A percentile compares a stretch with the other conserved stretches of the same genome.
Evolutionary conservation across 768 basidiomycete genomes (phyloP).

Genomic region (Mycena galopus): DNA sequence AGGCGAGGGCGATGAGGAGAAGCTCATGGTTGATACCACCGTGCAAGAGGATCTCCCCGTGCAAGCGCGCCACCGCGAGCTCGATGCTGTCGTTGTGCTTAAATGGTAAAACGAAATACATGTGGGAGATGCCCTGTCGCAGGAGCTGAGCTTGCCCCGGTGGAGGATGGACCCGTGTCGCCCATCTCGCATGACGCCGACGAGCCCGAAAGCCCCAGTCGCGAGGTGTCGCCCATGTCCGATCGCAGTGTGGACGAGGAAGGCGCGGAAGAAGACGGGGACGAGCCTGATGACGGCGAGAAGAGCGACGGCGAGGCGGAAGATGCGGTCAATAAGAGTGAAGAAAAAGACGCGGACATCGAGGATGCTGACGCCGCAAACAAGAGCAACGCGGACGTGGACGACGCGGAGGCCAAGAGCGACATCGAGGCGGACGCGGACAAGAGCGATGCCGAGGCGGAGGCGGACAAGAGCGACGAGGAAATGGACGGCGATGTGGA

Average conservation of each 20-base stretch:
- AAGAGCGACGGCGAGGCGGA: conserved; percentile 40
- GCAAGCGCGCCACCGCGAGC: too few relatives aligned
- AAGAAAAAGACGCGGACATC: too few relatives aligned
- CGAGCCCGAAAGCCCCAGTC: conserved; percentile 33
- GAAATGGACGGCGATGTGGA: too few relatives aligned
- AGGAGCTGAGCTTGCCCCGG: too few relatives aligned
- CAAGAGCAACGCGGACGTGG: conserved; percentile 32
- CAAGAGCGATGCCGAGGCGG: conserved; percentile 39
- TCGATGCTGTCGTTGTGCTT: too few relatives aligned
- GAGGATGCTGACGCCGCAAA: conserved; percentile 41
- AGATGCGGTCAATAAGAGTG: too few relatives aligned
- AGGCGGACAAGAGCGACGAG: conserved; percentile 55
- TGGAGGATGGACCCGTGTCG: conserved; percentile 27
- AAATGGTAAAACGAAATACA: conserved; percentile 28
- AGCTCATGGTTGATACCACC: conserved; percentile 27
- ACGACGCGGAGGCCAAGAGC: conserved; percentile 38
- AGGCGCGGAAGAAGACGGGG: conserved; percentile 40
- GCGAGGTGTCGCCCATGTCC: conserved; percentile 32
- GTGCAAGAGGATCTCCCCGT: too few relatives aligned
- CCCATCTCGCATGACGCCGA: conserved; percentile 37
- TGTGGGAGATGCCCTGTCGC: too few relatives aligned
- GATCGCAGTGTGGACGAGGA: conserved; percentile 43
- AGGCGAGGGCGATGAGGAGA: conserved; percentile 38
- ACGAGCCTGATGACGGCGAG: conserved; percentile 29
- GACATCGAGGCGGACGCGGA: conserved; percentile 47